Percentiles rank a stretch among this genome's conserved stretches.
phyloP scores from a whole-genome alignment of 371 early-diverging fungal species.

The Mucor circinelloides region DNA sequence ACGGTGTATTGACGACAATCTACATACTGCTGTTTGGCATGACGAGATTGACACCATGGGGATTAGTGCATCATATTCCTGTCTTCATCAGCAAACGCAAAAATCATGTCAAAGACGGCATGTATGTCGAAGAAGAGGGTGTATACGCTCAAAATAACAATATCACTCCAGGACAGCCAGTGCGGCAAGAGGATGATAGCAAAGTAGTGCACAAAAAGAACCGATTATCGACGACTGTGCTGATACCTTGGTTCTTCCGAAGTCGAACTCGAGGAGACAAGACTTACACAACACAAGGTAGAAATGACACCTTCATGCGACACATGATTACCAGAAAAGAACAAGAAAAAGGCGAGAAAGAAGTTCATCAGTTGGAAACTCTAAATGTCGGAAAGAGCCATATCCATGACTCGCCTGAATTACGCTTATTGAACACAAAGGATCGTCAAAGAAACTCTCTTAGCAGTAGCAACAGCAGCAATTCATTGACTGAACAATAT shows the following conservation, averaged over 20 bases:
- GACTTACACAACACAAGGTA: background rate
- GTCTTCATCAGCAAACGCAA: slow-evolving; percentile 21
- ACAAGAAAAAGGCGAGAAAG: background rate
- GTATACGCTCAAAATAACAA: background rate
- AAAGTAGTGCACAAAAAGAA: background rate
- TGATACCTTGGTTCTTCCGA: slow-evolving; percentile 27
- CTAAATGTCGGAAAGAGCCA: background rate
- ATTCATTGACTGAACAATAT: background rate
- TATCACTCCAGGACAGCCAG: background rate
- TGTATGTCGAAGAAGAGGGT: background rate
- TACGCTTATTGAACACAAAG: background rate
- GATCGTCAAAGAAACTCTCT: background rate
- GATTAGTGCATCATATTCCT: slow-evolving; percentile 40
- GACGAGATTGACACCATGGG: slow-evolving; percentile 47
- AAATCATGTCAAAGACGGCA: background rate
- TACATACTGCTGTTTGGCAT: slow-evolving; percentile 49
- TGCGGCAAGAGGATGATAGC: background rate
- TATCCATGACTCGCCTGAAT: background rate
- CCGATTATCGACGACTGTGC: background rate
- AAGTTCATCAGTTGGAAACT: background rate
- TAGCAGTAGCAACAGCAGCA: background rate
- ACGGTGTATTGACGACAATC: slow-evolving; percentile 39
- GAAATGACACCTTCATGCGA: background rate
- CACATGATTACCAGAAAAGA: slow-evolving; percentile 1
- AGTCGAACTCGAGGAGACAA: background rate